Percentiles rank a stretch among this genome's conserved stretches.
Evolutionary conservation across 2,329 filamentous ascomycete genomes (phyloP).

Genomic region (Talaromyces piceae): DNA sequence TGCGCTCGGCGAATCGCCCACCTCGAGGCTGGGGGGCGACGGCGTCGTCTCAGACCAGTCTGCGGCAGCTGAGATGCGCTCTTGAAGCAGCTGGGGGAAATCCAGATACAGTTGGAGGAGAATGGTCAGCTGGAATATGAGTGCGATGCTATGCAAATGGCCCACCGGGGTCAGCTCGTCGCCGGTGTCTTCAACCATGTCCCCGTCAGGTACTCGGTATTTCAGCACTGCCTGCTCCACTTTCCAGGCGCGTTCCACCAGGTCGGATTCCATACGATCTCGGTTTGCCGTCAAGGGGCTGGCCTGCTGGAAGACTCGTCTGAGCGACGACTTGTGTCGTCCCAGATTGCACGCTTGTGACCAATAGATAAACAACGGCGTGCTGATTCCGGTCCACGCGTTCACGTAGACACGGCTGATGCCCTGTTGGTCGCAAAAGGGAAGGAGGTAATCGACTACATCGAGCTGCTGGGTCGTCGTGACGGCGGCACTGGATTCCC

Average conservation of each 20-base stretch:
- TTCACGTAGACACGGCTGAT: background rate
- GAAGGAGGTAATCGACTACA: background rate
- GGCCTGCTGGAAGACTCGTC: background rate
- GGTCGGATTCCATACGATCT: background rate
- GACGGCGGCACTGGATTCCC: background rate
- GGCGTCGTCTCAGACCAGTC: background rate
- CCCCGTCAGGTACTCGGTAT: background rate
- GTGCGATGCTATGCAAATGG: background rate
- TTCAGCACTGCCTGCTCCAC: background rate
- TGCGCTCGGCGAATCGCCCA: background rate
- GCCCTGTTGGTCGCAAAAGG: background rate
- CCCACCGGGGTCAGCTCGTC: background rate
- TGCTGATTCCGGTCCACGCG: background rate
- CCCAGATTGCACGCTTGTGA: background rate
- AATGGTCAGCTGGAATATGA: background rate
- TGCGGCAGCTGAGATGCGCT: background rate
- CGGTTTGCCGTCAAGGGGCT: background rate
- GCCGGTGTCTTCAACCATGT: background rate
- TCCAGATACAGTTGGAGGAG: background rate
- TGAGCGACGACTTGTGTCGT: background rate
- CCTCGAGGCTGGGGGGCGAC: background rate
- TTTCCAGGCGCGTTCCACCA: background rate
- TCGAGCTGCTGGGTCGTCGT: background rate
- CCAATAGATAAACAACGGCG: background rate
- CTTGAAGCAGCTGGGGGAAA: background rate